Conservation (phyloP, 2,329 filamentous ascomycete species). For the Ophiostoma sp. region DNA sequence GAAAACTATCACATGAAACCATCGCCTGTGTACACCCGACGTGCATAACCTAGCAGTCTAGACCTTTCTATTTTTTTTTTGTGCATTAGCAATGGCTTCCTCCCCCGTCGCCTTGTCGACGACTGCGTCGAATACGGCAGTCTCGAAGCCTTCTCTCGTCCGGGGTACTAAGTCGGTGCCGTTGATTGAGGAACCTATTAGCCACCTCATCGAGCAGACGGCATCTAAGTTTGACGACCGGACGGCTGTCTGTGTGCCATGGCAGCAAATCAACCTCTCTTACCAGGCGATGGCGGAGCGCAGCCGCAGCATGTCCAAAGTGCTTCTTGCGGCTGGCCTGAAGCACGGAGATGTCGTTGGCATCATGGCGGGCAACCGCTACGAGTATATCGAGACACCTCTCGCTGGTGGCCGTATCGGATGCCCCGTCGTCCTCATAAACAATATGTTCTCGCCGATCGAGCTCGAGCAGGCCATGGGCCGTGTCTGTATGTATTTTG, state of each 20-base stretch:
- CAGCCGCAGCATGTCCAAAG: background rate
- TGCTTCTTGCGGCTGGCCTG: background rate
- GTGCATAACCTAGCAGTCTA: too few species aligned
- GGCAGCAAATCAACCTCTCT: background rate
- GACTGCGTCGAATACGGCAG: background rate
- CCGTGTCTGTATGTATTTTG: background rate
- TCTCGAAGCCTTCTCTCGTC: background rate
- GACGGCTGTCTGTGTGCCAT: background rate
- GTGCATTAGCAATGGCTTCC: background rate
- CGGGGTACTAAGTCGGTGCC: background rate
- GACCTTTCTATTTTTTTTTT: background rate
- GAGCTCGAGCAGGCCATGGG: slow-evolving; percentile 1
- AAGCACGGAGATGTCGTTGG: background rate
- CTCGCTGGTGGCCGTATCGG: background rate
- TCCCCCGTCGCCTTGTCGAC: background rate
- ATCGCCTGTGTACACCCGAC: too few species aligned
- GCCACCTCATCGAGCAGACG: background rate
- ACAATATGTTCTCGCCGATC: background rate
- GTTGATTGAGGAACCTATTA: background rate
- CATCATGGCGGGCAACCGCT: background rate
- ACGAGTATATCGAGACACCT: background rate
- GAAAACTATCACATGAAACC: background rate
- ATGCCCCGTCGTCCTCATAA: background rate
- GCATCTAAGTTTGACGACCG: background rate
- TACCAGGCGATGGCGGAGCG: background rate